phyloP scores from a whole-genome alignment of 306 rosid species.

The Cucurbita maxima region DNA sequence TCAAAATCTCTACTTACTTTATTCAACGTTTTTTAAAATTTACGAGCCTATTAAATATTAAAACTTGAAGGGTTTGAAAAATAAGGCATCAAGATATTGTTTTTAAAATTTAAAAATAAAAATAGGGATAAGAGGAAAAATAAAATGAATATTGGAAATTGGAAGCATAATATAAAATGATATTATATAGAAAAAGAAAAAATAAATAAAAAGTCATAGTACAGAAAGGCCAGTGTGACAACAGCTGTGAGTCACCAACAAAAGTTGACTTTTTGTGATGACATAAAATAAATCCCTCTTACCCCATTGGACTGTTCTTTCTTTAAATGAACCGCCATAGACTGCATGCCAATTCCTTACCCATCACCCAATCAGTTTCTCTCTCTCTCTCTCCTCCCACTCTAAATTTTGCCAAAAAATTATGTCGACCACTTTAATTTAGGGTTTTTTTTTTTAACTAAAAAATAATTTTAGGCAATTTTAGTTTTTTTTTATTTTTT shows the following conservation, averaged over 20 bases:
- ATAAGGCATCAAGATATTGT: too few species aligned
- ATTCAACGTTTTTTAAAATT: too few species aligned
- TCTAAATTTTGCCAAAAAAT: too few species aligned
- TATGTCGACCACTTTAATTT: background rate
- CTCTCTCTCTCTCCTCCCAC: background rate
- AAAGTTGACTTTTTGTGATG: background rate
- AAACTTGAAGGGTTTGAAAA: too few species aligned
- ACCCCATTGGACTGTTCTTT: background rate
- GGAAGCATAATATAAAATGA: background rate
- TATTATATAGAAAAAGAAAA: background rate
- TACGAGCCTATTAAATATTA: too few species aligned
- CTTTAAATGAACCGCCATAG: background rate
- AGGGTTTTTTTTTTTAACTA: too few species aligned
- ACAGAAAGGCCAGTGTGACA: background rate
- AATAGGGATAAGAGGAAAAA: too few species aligned
- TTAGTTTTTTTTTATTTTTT: too few species aligned
- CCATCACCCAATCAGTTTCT: background rate
- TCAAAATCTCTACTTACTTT: too few species aligned
- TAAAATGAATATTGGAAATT: background rate
- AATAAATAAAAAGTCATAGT: background rate
- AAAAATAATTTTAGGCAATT: too few species aligned
- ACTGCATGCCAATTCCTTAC: background rate
- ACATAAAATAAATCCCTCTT: background rate
- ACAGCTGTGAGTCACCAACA: conserved; percentile 5
- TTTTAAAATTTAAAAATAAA: too few species aligned